phyloP scores from a whole-genome alignment of 2,329 filamentous ascomycete genomes.

The Colletotrichum tanaceti region DNA sequence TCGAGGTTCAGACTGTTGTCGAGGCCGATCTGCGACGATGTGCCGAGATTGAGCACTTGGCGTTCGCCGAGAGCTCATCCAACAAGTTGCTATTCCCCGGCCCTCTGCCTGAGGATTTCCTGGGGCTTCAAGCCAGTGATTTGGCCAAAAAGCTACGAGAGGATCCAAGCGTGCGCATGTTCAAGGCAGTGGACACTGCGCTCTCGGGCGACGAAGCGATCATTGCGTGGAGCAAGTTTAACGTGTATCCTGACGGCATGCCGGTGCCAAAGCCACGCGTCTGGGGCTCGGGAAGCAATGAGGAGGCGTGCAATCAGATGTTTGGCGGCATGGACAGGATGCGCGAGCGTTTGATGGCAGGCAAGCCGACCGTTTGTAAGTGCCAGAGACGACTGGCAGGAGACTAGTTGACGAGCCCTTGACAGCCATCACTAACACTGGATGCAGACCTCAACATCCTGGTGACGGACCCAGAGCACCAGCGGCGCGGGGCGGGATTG shows the following conservation, averaged over 20 bases:
- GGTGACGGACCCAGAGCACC: constrained; percentile 53
- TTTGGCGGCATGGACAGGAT: constrained; percentile 48
- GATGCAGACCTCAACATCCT: constrained; percentile 52
- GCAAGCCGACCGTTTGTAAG: constrained; percentile 52
- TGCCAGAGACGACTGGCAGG: constrained; percentile 12
- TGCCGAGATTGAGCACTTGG: constrained; percentile 34
- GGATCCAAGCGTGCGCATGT: constrained; percentile 31
- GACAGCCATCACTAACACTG: constrained; percentile 19
- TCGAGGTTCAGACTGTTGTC: constrained; percentile 36
- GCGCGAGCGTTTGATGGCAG: constrained; percentile 47
- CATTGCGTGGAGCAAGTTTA: constrained; percentile 53
- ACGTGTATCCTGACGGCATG: constrained; percentile 47
- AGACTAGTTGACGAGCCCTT: background rate
- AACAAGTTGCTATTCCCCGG: constrained; percentile 46
- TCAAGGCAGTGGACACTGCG: constrained; percentile 40
- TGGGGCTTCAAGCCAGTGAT: constrained; percentile 43
- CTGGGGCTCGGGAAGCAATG: constrained; percentile 48
- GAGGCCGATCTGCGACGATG: constrained; percentile 34
- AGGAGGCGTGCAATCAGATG: constrained; percentile 50
- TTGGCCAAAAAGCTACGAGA: constrained; percentile 41
- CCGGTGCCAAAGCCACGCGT: constrained; percentile 43
- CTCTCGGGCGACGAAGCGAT: constrained; percentile 44
- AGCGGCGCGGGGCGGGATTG: constrained; percentile 50
- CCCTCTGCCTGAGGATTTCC: constrained; percentile 44
- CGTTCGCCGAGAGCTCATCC: constrained; percentile 25